Percentiles rank a stretch among this genome's conserved stretches.
These are phyloP conservation scores for Cubamyces lactineus DNA, from an alignment of 768 basidiomycete species.

Conservation along the genomic window DNA sequence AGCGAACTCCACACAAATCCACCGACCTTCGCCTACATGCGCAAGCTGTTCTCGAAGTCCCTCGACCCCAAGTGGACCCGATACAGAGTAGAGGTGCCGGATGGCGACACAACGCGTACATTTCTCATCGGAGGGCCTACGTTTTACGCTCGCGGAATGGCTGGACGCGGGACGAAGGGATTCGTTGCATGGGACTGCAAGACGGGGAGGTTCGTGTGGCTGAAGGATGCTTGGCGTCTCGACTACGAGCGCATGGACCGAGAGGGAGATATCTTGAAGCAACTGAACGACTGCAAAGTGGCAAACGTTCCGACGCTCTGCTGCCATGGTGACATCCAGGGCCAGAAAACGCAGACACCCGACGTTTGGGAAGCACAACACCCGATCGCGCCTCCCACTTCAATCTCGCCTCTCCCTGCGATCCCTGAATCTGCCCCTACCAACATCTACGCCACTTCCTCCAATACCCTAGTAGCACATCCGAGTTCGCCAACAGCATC, in stretches of 20 bases:
- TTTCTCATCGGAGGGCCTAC: conserved; percentile 17
- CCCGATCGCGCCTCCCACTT: background rate
- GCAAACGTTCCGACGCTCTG: conserved; percentile 4
- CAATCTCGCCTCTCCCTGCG: background rate
- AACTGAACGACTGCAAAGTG: background rate
- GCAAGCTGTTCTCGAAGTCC: conserved; percentile 1
- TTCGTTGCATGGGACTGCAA: conserved; percentile 20
- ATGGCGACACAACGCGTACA: background rate
- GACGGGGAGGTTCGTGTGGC: background rate
- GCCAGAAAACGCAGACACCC: background rate
- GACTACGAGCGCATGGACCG: background rate
- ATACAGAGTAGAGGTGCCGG: conserved; percentile 6
- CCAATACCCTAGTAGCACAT: too few species aligned
- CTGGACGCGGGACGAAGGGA: conserved; percentile 19
- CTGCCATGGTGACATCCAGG: conserved; percentile 10
- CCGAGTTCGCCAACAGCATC: too few species aligned
- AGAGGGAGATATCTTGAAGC: conserved; percentile 1
- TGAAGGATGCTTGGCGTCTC: conserved; percentile 19
- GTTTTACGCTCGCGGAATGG: conserved; percentile 7
- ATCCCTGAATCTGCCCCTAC: background rate
- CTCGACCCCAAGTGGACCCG: conserved; percentile 4
- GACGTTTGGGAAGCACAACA: background rate
- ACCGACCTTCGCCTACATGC: conserved; percentile 7
- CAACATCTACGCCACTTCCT: too few species aligned
- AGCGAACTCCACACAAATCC: background rate